phyloP scores from a whole-genome alignment of 768 basidiomycete genomes.

The Boletus pseudo-olivaceus region DNA sequence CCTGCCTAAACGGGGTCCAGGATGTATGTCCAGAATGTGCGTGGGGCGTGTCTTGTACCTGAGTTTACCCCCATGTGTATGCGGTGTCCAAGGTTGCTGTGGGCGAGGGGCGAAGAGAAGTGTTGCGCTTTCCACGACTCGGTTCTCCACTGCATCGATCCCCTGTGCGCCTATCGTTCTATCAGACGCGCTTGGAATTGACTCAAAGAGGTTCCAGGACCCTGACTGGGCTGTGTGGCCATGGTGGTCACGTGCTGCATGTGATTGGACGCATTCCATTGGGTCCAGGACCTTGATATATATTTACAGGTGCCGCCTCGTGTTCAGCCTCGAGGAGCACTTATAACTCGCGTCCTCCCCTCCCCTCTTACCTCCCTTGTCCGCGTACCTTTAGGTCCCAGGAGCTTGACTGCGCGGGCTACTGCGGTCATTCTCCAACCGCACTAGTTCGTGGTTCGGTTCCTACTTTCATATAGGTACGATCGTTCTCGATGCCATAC shows the following conservation, averaged over 20 bases:
- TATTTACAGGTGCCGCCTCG: slow-evolving; percentile 21
- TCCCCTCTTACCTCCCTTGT: slow-evolving; percentile 1
- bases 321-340: slow-evolving; percentile 25
- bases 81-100: slow-evolving; percentile 2
- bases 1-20: not conserved
- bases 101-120: not conserved
- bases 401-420: slow-evolving; percentile 24
- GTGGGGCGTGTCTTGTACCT: not conserved
- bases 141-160: not conserved
- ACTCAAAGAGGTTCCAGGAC: not conserved
- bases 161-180: not conserved
- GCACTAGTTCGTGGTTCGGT: slow-evolving; percentile 13
- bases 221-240: not conserved
- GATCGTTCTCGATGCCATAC: not conserved
- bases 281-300: slow-evolving; percentile 6
- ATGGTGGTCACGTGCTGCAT: slow-evolving; percentile 17
- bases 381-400: slow-evolving; percentile 16
- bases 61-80: not conserved
- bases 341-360: slow-evolving; percentile 14
- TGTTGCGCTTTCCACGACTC: not conserved
- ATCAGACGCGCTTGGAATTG: not conserved
- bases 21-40: not conserved
- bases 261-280: slow-evolving; percentile 22
- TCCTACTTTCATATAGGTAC: slow-evolving; percentile 13
- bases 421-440: slow-evolving; percentile 22